Percentiles rank a stretch among this genome's conserved stretches.
Conservation (phyloP, 2,329 filamentous ascomycete genomes). For the Alternaria burnsii region DNA sequence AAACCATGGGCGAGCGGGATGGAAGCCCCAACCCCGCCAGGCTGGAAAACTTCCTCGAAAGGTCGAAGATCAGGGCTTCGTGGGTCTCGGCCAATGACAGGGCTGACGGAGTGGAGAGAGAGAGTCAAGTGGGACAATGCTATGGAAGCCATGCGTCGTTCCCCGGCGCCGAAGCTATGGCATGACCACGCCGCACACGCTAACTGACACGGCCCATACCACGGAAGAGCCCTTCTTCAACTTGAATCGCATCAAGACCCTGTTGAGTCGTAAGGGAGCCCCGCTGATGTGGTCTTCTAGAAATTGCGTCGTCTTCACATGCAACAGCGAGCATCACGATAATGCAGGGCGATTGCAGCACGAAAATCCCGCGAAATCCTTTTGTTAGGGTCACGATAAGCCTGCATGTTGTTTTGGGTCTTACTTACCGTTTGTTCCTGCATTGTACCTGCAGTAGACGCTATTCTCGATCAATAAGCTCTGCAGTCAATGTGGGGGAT, state of each 20-base stretch:
- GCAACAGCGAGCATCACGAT: conserved; percentile 15
- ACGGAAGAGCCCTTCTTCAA: conserved; percentile 36
- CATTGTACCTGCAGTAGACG: conserved; percentile 53
- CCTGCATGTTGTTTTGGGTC: conserved; percentile 19
- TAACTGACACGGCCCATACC: conserved; percentile 26
- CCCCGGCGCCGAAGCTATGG: conserved; percentile 49
- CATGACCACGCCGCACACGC: conserved; percentile 34
- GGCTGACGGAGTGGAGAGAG: conserved; percentile 45
- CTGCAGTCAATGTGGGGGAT: conserved; percentile 44
- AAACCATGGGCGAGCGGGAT: conserved; percentile 27
- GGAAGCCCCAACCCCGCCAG: conserved; percentile 38
- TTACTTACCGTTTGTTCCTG: conserved; percentile 31
- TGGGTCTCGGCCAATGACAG: conserved; percentile 46
- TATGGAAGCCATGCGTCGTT: conserved; percentile 50
- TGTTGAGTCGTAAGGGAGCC: conserved; percentile 37
- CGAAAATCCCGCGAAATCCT: conserved; percentile 15
- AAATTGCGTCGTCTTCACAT: conserved; percentile 30
- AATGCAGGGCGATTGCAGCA: conserved; percentile 3
- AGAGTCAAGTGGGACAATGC: conserved; percentile 32
- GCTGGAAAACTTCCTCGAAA: conserved; percentile 35
- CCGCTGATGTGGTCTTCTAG: conserved; percentile 46
- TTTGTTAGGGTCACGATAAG: conserved; percentile 34
- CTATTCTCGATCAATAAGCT: conserved; percentile 33
- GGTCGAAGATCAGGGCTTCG: conserved; percentile 48
- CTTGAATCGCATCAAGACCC: conserved; percentile 42